Conservation (phyloP, 352 stramenopile genomes). For the Pythium oligandrum region DNA sequence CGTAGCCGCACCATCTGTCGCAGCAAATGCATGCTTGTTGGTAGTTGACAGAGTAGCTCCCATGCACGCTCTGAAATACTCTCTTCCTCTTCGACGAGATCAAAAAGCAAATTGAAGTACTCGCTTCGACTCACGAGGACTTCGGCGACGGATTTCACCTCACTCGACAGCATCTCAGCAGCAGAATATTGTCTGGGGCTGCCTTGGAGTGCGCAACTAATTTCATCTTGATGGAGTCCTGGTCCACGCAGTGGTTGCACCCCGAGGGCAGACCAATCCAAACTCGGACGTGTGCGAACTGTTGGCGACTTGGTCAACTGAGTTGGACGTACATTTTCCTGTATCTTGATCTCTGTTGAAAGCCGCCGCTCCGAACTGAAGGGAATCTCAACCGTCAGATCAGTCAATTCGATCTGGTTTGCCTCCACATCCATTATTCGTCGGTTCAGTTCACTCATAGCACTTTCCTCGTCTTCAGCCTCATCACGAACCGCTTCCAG, state of each 20-base stretch:
- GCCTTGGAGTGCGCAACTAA: conserved; percentile 15
- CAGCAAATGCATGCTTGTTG: conserved; percentile 61
- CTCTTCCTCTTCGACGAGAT: conserved; percentile 43
- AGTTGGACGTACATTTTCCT: conserved; percentile 10
- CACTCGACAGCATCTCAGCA: neutral
- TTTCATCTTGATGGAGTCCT: conserved; percentile 29
- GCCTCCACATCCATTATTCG: too few species aligned
- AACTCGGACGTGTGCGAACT: conserved; percentile 28
- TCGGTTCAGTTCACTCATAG: neutral
- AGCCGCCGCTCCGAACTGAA: conserved; percentile 7
- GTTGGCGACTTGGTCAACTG: conserved; percentile 37
- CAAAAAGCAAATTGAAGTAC: conserved; percentile 56
- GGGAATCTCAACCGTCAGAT: conserved; percentile 8
- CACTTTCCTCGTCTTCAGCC: conserved; percentile 24
- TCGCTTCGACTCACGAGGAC: conserved; percentile 49
- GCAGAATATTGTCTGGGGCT: neutral
- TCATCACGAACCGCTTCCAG: conserved; percentile 52
- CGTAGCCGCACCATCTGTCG: conserved; percentile 63
- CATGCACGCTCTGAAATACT: conserved; percentile 56
- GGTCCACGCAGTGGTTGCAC: conserved; percentile 41
- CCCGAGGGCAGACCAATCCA: conserved; percentile 25
- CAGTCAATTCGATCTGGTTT: neutral
- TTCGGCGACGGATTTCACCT: conserved; percentile 14
- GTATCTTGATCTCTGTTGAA: conserved; percentile 11
- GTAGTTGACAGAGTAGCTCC: conserved; percentile 66